phyloP scores from a whole-genome alignment of 495 filamentous ascomycete species.

The Ramalina intermedia region DNA sequence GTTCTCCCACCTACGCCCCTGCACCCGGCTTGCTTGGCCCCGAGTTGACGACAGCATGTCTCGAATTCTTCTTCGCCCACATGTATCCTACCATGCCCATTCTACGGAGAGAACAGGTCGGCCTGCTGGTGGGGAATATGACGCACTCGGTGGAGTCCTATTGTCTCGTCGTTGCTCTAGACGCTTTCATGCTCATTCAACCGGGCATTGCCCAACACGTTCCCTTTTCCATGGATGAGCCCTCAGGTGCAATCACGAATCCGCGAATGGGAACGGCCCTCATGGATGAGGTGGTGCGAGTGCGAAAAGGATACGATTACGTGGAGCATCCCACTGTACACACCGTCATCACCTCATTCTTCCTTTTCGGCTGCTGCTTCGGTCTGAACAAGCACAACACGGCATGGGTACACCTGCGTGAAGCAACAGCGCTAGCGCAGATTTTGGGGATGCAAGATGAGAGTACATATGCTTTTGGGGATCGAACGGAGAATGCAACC shows the following conservation, averaged over 20 bases:
- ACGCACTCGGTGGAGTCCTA: conserved; percentile 59
- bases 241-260: conserved; percentile 36
- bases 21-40: conserved; percentile 40
- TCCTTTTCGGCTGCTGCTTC: conserved; percentile 63
- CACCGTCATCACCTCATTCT: conserved; percentile 63
- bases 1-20: conserved; percentile 30
- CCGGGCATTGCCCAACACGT: conserved; percentile 51
- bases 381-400: conserved; percentile 41
- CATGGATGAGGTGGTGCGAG: conserved; percentile 60
- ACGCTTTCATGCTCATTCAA: conserved; percentile 76
- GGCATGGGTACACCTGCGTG: conserved; percentile 50
- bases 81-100: conserved; percentile 78
- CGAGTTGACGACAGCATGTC: conserved; percentile 51
- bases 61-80: conserved; percentile 72
- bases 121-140: conserved; percentile 44
- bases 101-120: conserved; percentile 51
- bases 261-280: conserved; percentile 37
- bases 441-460: conserved; percentile 46
- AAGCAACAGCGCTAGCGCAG: conserved; percentile 43
- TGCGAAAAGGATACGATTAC: conserved; percentile 61
- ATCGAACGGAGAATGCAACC: conserved; percentile 33
- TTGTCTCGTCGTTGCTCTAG: conserved; percentile 63
- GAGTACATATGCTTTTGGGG: conserved; percentile 31
- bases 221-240: conserved; percentile 37
- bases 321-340: conserved; percentile 54